Percentiles rank a stretch among this genome's conserved stretches.
phyloP scores from a whole-genome alignment of 768 basidiomycete genomes.

The Gautieria morchelliformis region DNA sequence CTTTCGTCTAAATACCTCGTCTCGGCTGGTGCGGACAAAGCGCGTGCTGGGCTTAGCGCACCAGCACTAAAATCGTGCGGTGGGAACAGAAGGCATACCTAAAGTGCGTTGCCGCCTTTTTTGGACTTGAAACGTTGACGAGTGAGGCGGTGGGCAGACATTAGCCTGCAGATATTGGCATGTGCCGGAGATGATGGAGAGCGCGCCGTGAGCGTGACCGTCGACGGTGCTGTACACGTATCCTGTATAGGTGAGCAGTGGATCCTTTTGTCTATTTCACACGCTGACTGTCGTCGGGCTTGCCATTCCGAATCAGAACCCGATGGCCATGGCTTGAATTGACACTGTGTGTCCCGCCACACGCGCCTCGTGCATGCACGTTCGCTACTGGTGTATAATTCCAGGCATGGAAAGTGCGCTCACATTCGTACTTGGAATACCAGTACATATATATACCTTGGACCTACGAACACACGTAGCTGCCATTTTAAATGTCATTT shows the following conservation, averaged over 20 bases:
- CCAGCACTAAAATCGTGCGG: constrained; percentile 79
- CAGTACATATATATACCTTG: too few species aligned
- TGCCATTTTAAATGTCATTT: too few species aligned
- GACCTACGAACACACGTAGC: too few species aligned
- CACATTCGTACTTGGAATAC: too few species aligned
- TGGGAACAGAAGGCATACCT: constrained; percentile 92
- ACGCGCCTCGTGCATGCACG: too few species aligned
- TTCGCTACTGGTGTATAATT: too few species aligned
- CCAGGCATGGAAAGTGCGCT: too few species aligned
- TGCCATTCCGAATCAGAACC: constrained; percentile 85
- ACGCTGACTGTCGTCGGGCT: constrained; percentile 51
- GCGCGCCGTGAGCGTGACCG: constrained; percentile 81
- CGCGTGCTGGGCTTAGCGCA: constrained; percentile 81
- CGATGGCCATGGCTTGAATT: constrained; percentile 96
- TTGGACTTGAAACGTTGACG: neutral
- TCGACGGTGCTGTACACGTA: constrained; percentile 83
- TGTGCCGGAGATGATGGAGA: constrained; percentile 41
- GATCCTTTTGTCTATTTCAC: neutral
- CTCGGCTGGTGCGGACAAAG: constrained; percentile 68
- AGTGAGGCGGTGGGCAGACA: constrained; percentile 24
- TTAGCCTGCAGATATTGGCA: constrained; percentile 77
- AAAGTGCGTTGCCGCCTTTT: constrained; percentile 19
- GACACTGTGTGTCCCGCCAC: too few species aligned
- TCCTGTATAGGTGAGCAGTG: constrained; percentile 76
- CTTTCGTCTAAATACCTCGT: constrained; percentile 79